Base-by-base conservation (phyloP, 495 filamentous ascomycete species). In the Alectoria sarmentosa region DNA sequence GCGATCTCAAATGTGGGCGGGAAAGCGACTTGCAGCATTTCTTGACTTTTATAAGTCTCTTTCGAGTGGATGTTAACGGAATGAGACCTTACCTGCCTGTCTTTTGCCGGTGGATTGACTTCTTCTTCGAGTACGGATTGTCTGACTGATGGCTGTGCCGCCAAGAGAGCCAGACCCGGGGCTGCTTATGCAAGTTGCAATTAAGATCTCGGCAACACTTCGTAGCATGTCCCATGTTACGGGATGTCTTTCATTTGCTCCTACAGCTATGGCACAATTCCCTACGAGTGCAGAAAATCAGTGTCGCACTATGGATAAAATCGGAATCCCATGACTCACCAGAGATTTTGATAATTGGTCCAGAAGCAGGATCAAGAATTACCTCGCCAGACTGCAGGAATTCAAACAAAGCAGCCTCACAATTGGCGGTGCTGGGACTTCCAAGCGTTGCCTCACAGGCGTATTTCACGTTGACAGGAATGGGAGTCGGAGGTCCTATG, bases 181-280 rank as follows among this genome's bases (percentile, higher is more conserved):
- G 23, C 10, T 64, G n/a, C 13, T 64, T 23, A 58, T 42, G 26
- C 62, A 64, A 2, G 34, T 58, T 4, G 62, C 34, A 15, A 64
- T 17, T 4, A 58, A 32, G 15, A 14, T 32, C 26, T 64, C 49
- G 49, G 49, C 52, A 36, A 64, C 49, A 41, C 34, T 56, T 26
- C 62, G 62, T 6, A 44, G 62, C 62, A 58, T 58, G 38, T 59
- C 54, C 62, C 52, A 64, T 30, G 28, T 64, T 30, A 54, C 59
- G 11, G 52, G 14, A 38, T 57, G 49, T 21, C 56, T 39, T 34
- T 57, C 34, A n/a, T 44, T 64, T 42, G 62, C 36, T 26, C 23
- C 48, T 39, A 64, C 54, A 28, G 49, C 62, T 30, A 59, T 64
- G 19, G 62, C 62, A 8, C 62, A 62, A 23, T 62, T 62, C 1